Base-by-base conservation (phyloP, 2,329 filamentous ascomycete genomes). In the Sarocladiaceae sp. region DNA sequence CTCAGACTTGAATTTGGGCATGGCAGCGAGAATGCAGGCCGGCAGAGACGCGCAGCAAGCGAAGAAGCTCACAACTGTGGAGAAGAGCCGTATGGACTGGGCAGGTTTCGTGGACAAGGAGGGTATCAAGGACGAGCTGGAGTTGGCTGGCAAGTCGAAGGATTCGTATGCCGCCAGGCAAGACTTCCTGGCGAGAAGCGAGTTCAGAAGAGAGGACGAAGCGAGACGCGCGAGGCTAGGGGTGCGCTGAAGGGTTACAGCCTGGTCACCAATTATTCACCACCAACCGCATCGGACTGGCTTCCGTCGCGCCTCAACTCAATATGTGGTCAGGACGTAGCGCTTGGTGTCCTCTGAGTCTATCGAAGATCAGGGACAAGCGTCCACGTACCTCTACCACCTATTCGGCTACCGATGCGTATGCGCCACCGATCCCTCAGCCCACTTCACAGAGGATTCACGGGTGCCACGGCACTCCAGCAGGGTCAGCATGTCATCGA, bases 71-170 rank as follows among this genome's bases (percentile, higher is more conserved):
- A 88, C 84, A 63, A 85, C 83, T 15, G 82, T 87, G 15, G 83
- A 88, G 69, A 87, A 87, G 76, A 86, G 82, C 60, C 76, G 82
- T 50, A 84, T 88, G 79, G 84, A 88, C 66, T 88, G 84, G 84
- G 84, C 84, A 3, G 83, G 83, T 12, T 87, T 80, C 59, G 84
- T 88, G 53, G 84, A 88, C 67, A 80, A 84, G 64, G 84, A 86
- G 65, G 84, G 84, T 8, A 84, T 87, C 68, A 78, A 83, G 64
- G 83, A 87, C 66, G 84, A 88, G 65, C 71, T 88, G 53, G 78
- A 79, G 66, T 71, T 84, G 44, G 83, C 84, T 22, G 81, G 83
- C 53, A 80, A 79, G 68, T 80, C 79, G 31, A 87, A 87, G 69
- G 76, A 77, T 56, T 84, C 82, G 20, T 87, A 80, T 62, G 75